These are phyloP conservation scores for Elongisporangium senticosum DNA, from an alignment of 352 stramenopile genomes.

Conservation along the genomic window DNA sequence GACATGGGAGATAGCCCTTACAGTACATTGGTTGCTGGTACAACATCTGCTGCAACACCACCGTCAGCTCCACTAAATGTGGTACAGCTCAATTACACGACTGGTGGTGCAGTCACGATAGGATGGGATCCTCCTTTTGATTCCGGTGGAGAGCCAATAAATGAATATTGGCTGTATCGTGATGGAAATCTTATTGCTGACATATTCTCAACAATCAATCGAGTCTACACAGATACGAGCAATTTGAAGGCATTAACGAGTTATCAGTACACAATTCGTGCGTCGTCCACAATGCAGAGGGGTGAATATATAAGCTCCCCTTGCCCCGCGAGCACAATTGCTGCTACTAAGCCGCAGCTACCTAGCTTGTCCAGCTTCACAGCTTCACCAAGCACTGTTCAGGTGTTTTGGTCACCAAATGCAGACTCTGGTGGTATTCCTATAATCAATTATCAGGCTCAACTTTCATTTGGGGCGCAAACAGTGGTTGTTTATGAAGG, in stretches of 20 bases:
- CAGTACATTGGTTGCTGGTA: slow-evolving; percentile 20
- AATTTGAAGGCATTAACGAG: slow-evolving; percentile 22
- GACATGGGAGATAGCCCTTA: slow-evolving; percentile 29
- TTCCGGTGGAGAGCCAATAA: slow-evolving; percentile 38
- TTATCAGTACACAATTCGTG: slow-evolving; percentile 45
- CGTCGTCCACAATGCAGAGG: slow-evolving; percentile 32
- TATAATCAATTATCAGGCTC: slow-evolving; percentile 29
- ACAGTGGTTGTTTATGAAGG: slow-evolving; percentile 15
- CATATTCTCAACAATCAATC: slow-evolving; percentile 11
- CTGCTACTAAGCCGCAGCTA: slow-evolving; percentile 28
- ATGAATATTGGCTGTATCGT: slow-evolving; percentile 46
- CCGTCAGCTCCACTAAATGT: slow-evolving; percentile 45
- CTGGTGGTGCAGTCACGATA: slow-evolving; percentile 50
- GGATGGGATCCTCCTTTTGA: slow-evolving; percentile 53
- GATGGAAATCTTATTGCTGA: slow-evolving; percentile 24
- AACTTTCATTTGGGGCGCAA: slow-evolving; percentile 16
- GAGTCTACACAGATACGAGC: slow-evolving; percentile 31
- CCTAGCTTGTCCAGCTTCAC: slow-evolving; percentile 9
- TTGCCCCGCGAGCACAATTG: slow-evolving; percentile 21
- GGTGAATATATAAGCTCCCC: slow-evolving; percentile 31
- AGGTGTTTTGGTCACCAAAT: slow-evolving; percentile 29
- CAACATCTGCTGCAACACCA: slow-evolving; percentile 31
- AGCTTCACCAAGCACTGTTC: slow-evolving; percentile 28
- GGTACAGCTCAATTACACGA: slow-evolving; percentile 27
- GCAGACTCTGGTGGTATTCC: slow-evolving; percentile 37